Percentiles rank a stretch among this genome's conserved stretches.
Conservation (phyloP, 441 rosid genomes). For the Breynia disticha region DNA sequence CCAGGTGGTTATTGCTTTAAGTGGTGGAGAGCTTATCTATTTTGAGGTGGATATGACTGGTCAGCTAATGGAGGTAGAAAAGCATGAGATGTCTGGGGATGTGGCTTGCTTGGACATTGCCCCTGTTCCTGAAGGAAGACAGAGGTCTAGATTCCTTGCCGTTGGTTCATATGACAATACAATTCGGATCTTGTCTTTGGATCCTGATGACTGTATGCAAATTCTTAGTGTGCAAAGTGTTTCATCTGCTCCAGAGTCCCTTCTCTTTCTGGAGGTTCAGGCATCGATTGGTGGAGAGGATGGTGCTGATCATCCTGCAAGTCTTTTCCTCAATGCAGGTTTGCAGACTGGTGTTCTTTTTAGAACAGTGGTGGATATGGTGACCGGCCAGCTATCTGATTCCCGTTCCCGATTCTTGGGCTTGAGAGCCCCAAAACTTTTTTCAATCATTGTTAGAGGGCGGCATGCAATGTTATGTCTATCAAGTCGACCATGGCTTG, state of each 20-base stretch:
- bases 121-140: conserved; percentile 98
- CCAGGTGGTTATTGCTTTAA: conserved; percentile 91
- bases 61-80: conserved; percentile 94
- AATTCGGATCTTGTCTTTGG: conserved; percentile 81
- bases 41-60: conserved; percentile 96
- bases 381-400: conserved; percentile 96
- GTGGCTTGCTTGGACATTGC: conserved; percentile 97
- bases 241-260: conserved; percentile 90
- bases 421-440: conserved; percentile 79
- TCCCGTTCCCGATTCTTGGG: conserved; percentile 93
- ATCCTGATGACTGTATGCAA: conserved; percentile 98
- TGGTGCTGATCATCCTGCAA: conserved; percentile 98
- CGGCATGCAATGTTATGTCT: conserved; percentile 87
- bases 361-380: conserved; percentile 91
- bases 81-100: conserved; percentile 95
- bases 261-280: conserved; percentile 92
- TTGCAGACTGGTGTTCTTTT: conserved; percentile 86
- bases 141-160: conserved; percentile 92
- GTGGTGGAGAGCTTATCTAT: conserved; percentile 94
- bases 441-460: conserved; percentile 71
- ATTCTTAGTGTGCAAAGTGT: conserved; percentile 92
- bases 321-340: conserved; percentile 93
- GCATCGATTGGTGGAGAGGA: conserved; percentile 95
- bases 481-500: conserved; percentile 98
- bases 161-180: conserved; percentile 95